Conservation (phyloP, 805 yeast genomes). For the Teunomyces cretensis region DNA sequence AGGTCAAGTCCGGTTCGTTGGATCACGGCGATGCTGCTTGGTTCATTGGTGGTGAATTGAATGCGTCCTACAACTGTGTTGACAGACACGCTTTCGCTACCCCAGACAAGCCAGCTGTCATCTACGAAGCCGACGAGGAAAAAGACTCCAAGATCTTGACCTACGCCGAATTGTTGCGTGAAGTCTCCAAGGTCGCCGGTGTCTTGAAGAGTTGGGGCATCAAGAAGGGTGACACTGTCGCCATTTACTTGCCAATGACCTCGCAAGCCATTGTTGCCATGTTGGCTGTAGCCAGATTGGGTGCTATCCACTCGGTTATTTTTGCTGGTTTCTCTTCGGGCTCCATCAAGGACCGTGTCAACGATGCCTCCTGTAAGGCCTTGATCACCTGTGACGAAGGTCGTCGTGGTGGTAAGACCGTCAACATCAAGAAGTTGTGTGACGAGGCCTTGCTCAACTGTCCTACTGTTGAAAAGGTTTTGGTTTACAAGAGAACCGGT, state of each 20-base stretch:
- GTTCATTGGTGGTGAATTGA: conserved; percentile 78
- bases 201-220: conserved; percentile 66
- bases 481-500: conserved; percentile 76
- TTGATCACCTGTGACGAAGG: conserved; percentile 83
- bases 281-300: conserved; percentile 76
- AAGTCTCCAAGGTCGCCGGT: conserved; percentile 72
- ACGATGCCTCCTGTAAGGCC: conserved; percentile 68
- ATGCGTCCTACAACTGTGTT: conserved; percentile 78
- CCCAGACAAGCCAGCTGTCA: conserved; percentile 72
- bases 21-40: conserved; percentile 59
- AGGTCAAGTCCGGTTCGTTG: conserved; percentile 64
- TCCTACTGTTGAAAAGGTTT: conserved; percentile 65
- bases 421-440: conserved; percentile 77
- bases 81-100: conserved; percentile 74
- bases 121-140: conserved; percentile 82
- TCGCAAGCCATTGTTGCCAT: conserved; percentile 75
- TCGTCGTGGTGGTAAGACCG: conserved; percentile 78
- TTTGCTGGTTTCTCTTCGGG: conserved; percentile 83
- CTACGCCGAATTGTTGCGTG: conserved; percentile 67
- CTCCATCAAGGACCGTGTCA: conserved; percentile 68
- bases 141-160: conserved; percentile 61
- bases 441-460: conserved; percentile 73
- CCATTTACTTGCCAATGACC: conserved; percentile 84
- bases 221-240: conserved; percentile 80
- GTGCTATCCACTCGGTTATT: conserved; percentile 82